Conservation (phyloP, 306 rosid species). For the Quercus gilva region DNA sequence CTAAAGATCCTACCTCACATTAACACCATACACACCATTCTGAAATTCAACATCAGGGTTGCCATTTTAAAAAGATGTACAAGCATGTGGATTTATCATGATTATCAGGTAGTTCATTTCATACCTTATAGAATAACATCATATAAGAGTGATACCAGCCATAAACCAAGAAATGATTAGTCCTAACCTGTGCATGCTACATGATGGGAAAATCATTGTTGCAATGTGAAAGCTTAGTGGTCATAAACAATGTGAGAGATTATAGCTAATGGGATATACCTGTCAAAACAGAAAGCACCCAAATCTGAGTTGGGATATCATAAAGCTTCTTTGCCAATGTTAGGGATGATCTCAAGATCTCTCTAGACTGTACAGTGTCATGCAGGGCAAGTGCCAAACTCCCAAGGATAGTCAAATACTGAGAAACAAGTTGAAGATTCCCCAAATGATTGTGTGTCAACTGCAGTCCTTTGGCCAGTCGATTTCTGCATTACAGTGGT, state of each 20-base stretch:
- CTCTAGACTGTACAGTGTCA: slow-evolving; percentile 90
- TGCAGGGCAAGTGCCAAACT: slow-evolving; percentile 87
- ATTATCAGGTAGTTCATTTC: not conserved
- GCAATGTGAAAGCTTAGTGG: not conserved
- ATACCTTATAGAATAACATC: not conserved
- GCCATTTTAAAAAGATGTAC: not conserved
- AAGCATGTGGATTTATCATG: not conserved
- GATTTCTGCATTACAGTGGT: slow-evolving; percentile 60
- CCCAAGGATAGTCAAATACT: slow-evolving; percentile 91
- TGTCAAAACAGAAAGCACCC: slow-evolving; percentile 94
- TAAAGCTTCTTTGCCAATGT: slow-evolving; percentile 96
- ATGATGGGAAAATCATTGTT: not conserved
- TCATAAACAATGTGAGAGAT: not conserved
- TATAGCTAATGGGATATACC: slow-evolving; percentile 39
- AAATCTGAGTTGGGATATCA: slow-evolving; percentile 90
- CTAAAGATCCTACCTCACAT: no score
- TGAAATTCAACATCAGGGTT: not conserved
- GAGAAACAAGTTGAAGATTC: slow-evolving; percentile 93
- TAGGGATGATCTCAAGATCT: slow-evolving; percentile 87
- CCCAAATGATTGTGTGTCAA: slow-evolving; percentile 86
- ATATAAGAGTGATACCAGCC: not conserved
- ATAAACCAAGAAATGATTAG: not conserved
- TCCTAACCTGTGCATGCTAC: slow-evolving; percentile 3
- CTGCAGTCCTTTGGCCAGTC: slow-evolving; percentile 94
- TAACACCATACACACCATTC: not conserved